Conservation (phyloP, 1,139 yeast species). For the Protomyces arabidopsidicola region DNA sequence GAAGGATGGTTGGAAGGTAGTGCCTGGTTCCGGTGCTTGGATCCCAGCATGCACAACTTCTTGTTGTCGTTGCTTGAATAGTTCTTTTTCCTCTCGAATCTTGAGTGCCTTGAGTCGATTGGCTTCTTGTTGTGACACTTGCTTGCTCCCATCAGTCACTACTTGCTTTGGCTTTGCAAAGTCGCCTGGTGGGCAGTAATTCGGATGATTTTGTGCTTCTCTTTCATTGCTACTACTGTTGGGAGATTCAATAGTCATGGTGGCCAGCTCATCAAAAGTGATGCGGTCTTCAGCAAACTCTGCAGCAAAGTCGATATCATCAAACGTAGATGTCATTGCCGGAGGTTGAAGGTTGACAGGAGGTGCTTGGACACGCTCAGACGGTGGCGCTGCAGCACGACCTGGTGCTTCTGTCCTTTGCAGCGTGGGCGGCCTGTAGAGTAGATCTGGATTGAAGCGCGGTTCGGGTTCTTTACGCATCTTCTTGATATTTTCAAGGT, state of each 20-base stretch:
- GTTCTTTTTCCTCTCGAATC: conserved; percentile 3
- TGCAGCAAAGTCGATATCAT: conserved; percentile 13
- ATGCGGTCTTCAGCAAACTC: conserved; percentile 24
- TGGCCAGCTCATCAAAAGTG: conserved; percentile 11
- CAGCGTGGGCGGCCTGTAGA: conserved; percentile 14
- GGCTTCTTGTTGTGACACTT: conserved; percentile 18
- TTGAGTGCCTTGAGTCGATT: conserved; percentile 15
- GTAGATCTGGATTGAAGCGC: conserved; percentile 13
- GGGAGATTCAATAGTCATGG: neutral
- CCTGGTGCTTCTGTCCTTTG: neutral
- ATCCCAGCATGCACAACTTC: conserved; percentile 9
- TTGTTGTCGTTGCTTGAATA: neutral
- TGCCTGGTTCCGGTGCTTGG: conserved; percentile 7
- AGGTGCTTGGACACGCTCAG: neutral
- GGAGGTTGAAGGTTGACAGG: conserved; percentile 5
- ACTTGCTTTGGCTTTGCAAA: neutral
- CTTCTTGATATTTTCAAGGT: conserved; percentile 50
- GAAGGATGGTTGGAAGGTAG: conserved; percentile 15
- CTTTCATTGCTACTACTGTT: neutral
- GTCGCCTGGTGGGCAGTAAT: conserved; percentile 13
- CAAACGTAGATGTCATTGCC: neutral
- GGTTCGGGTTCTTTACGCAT: conserved; percentile 36
- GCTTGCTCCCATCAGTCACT: neutral
- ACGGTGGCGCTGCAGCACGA: neutral
- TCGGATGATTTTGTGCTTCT: neutral